Percentiles rank a stretch among this genome's conserved stretches.
phyloP scores from a whole-genome alignment of 768 basidiomycete genomes.

The Termitomyces sp. region DNA sequence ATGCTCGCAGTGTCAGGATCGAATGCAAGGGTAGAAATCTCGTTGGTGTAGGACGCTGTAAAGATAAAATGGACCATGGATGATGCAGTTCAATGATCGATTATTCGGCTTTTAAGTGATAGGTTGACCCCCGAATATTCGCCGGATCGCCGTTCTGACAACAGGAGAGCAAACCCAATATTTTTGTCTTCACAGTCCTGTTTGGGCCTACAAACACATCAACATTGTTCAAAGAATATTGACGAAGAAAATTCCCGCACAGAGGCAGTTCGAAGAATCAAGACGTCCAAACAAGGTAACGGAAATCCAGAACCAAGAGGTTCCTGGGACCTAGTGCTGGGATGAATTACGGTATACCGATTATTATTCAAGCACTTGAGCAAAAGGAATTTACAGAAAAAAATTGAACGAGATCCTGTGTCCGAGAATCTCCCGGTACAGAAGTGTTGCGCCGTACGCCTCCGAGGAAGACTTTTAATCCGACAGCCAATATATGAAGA shows the following conservation, averaged over 20 bases:
- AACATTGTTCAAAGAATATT: background rate
- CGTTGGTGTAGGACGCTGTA: constrained; percentile 60
- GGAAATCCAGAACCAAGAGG: background rate
- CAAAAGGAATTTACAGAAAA: background rate
- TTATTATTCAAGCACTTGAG: background rate
- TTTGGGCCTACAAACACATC: background rate
- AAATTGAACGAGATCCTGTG: background rate
- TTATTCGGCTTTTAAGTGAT: constrained; percentile 13
- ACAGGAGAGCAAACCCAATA: background rate
- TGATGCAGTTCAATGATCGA: constrained; percentile 9
- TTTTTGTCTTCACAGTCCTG: background rate
- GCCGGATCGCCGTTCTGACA: constrained; percentile 1
- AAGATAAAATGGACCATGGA: constrained; percentile 43
- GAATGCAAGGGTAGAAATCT: constrained; percentile 60
- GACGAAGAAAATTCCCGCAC: background rate
- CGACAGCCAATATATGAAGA: background rate
- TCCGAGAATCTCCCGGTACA: background rate
- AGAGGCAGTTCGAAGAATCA: background rate
- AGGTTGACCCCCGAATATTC: constrained; percentile 11
- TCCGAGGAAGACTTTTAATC: background rate
- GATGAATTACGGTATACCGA: background rate
- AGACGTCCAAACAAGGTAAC: no score
- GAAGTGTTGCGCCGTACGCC: background rate
- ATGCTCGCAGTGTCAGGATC: constrained; percentile 44
- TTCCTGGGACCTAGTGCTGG: background rate